Evolutionary conservation across 108 stramenopile genomes (phyloP), one percentile per base, ranked within the genome.

Genomic region (Cyclotella distinguenda): DNA sequence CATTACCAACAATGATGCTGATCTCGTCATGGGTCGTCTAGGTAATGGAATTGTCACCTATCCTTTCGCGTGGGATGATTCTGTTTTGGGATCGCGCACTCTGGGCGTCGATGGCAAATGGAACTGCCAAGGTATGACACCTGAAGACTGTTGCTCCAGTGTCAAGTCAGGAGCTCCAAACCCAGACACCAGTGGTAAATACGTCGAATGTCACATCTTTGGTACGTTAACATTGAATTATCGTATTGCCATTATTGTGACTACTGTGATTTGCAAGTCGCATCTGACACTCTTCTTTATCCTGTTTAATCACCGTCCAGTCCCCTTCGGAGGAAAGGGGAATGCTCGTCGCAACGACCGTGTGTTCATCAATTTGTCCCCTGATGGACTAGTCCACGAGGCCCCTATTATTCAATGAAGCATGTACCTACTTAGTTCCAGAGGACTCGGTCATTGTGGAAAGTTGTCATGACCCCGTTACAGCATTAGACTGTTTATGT

Each of bases 101-200:
- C 43, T 73, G 38, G 63, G 72, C 22, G 72, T 73, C n/a, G 72
- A 73, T 43, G 72, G 72, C 0, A 73, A 64, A 36, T 73, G 72
- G 72, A 44, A 64, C 28, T 73, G 72, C 53, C 15, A 19, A 11
- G 49, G 28, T 11, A 22, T 45, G 8, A 51, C 71, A 1, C 71
- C 71, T 4, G 63, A 57, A 47, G 71, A 56, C 9, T 72, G 71
- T 25, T 72, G 71, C 18, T 28, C 43, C 3, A 18, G 5, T 15
- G 44, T 70, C 16, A 70, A 70, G 57, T 54, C 13, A 44, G 35
- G 61, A 16, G 35, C 34, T 23, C 63, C 60, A 27, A 50, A 57
- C 42, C 26, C 39, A 1, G 63, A 73, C 43, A 64, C 28, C 0
- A 48, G 39, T 2, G 72, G 64, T n/a, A 64, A 73, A 32, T 40